These are phyloP conservation scores for Candida suzukii DNA, from an alignment of 805 yeast genomes.

Conservation along the genomic window DNA sequence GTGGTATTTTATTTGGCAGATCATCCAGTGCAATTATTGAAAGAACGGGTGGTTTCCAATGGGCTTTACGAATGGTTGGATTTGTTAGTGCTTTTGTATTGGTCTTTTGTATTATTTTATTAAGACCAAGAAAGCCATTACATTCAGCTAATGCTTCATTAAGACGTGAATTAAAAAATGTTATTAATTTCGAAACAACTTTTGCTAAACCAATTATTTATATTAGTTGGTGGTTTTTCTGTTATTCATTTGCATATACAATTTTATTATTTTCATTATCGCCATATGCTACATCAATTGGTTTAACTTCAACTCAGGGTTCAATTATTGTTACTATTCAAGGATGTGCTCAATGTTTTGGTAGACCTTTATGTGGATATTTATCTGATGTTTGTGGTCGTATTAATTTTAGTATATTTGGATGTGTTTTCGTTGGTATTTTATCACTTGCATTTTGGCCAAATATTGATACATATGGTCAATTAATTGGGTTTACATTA, in stretches of 20 bases:
- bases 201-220: constrained; percentile 18
- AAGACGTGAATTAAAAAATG: constrained; percentile 11
- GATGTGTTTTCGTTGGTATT: constrained; percentile 28
- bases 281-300: constrained; percentile 42
- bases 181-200: constrained; percentile 6
- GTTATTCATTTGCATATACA: constrained; percentile 26
- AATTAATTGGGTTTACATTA: constrained; percentile 35
- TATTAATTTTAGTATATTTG: constrained; percentile 33
- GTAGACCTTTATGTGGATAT: constrained; percentile 43
- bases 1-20: constrained; percentile 42
- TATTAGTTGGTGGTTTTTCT: constrained; percentile 15
- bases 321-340: constrained; percentile 39
- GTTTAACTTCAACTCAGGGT: constrained; percentile 38
- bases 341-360: constrained; percentile 40
- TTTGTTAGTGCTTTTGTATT: constrained; percentile 20
- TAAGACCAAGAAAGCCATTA: constrained; percentile 16
- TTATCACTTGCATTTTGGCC: constrained; percentile 44
- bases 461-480: constrained; percentile 33
- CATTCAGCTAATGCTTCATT: constrained; percentile 12
- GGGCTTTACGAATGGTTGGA: constrained; percentile 41
- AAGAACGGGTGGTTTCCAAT: constrained; percentile 33
- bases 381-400: constrained; percentile 42
- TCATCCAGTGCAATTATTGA: constrained; percentile 34
- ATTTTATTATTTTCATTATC: constrained; percentile 37
- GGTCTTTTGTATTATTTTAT: constrained; percentile 11